Conservation (phyloP, 1,139 yeast genomes). For the Suhomyces guaymorum region DNA sequence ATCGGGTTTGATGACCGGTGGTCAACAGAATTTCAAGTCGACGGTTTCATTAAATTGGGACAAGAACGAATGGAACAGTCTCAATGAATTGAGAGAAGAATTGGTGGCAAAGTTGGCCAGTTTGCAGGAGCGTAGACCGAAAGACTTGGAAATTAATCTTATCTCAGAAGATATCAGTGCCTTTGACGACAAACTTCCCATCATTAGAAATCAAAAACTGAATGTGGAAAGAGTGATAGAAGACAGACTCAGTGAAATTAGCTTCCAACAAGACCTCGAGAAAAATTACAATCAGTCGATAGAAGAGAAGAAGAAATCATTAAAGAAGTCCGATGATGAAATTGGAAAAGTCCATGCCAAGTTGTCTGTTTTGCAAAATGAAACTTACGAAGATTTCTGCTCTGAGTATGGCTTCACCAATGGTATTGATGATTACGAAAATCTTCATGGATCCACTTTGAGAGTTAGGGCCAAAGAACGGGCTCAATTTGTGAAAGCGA, state of each 20-base stretch:
- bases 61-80: conserved; percentile 62
- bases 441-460: conserved; percentile 59
- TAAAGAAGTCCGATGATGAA: conserved; percentile 33
- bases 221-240: conserved; percentile 52
- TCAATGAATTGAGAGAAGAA: conserved; percentile 63
- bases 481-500: conserved; percentile 59
- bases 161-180: conserved; percentile 54
- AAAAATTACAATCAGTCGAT: conserved; percentile 20
- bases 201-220: conserved; percentile 50
- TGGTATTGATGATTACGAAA: conserved; percentile 67
- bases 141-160: conserved; percentile 58
- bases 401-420: conserved; percentile 49
- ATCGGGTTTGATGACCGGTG: conserved; percentile 94
- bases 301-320: conserved; percentile 22
- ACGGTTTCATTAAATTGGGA: conserved; percentile 60
- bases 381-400: conserved; percentile 58
- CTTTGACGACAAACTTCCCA: conserved; percentile 56
- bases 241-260: conserved; percentile 58
- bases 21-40: conserved; percentile 46
- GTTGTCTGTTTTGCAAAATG: conserved; percentile 41
- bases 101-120: conserved; percentile 54
- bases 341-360: conserved; percentile 25
- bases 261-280: conserved; percentile 41
- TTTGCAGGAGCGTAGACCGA: conserved; percentile 51
- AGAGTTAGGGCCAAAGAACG: conserved; percentile 66